phyloP scores from a whole-genome alignment of 2,329 filamentous ascomycete genomes.

The Fusarium solani-melongenae region DNA sequence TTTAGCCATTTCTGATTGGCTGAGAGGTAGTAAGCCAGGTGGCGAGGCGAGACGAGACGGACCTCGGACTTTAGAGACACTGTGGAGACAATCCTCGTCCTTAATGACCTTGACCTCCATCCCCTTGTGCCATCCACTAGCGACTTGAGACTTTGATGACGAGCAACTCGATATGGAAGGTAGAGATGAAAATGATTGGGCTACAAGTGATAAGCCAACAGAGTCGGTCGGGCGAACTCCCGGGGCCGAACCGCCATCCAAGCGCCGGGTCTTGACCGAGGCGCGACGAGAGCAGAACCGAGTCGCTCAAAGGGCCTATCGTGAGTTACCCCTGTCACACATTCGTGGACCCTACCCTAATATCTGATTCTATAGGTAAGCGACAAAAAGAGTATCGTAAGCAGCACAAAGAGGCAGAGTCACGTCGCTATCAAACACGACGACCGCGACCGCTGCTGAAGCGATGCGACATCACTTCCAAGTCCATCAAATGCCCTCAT shows the following conservation, averaged over 20 bases:
- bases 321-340: slow-evolving; percentile 16
- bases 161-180: not conserved
- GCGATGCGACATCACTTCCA: not conserved
- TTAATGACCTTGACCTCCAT: not conserved
- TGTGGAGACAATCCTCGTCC: not conserved
- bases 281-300: slow-evolving; percentile 44
- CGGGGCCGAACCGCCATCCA: not conserved
- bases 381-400: slow-evolving; percentile 25
- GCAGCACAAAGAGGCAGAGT: not conserved
- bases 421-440: not conserved
- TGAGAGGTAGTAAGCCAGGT: slow-evolving; percentile 34
- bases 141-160: not conserved
- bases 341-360: not conserved
- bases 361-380: slow-evolving; percentile 10
- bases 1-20: slow-evolving; percentile 15
- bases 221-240: not conserved
- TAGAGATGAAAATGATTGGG: not conserved
- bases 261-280: slow-evolving; percentile 28
- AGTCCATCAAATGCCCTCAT: not conserved
- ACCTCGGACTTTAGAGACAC: slow-evolving; percentile 1
- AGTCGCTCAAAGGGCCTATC: slow-evolving; percentile 35
- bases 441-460: not conserved
- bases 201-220: not conserved
- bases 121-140: not conserved
- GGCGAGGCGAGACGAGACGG: not conserved